Base-by-base conservation (phyloP, 805 yeast genomes). In the Schizosaccharomyces cryophilus region DNA sequence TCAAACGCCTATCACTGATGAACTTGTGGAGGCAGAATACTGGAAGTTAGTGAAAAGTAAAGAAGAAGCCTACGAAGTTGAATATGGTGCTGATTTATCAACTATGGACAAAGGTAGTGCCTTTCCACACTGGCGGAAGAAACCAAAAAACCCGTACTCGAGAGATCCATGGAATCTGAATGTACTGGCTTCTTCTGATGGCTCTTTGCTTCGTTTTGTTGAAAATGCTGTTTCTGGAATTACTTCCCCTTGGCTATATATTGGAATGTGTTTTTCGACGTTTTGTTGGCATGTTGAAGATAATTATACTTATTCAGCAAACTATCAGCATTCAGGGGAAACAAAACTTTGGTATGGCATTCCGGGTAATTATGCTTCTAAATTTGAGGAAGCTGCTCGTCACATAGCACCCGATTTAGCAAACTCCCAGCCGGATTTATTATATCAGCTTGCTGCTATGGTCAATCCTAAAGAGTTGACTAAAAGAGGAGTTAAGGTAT, bases 231-330 rank as follows among this genome's bases (percentile, higher is more conserved):
- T 90, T 1, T 83, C 95, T 0, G 97, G 97, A 0, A 89, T 89
- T 87, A 88, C 96, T 0, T 78, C 85, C 21, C 97, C 97, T 0
- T 89, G 97, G 97, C 77, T 88, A 2, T 89, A 89, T 67, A 80
- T 89, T 17, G 97, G 97, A 0, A 86, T 94, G 60, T 75, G 87
- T 60, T 81, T 87, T 66, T 84, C 95, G 1, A 87, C 96, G 0
- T 90, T 90, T 69, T 89, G 97, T 71, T 90, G 96, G 96, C 96
- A 90, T 70, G 84, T 85, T 62, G 97, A 89, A 67, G 97, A 89
- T 70, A 96, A 90, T 69, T 87, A 85, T 69, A 86, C 96, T 0
- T 75, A 87, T 63, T 85, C 95, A 60, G 89, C 94, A 4, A 90
- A 90, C 69, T 89, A 89, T 69, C 94, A 94, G 69, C 96, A 89